Percentiles rank a stretch among this genome's conserved stretches.
Evolutionary conservation across 441 rosid species (phyloP).

Genomic region (Aquilaria agallochum): DNA sequence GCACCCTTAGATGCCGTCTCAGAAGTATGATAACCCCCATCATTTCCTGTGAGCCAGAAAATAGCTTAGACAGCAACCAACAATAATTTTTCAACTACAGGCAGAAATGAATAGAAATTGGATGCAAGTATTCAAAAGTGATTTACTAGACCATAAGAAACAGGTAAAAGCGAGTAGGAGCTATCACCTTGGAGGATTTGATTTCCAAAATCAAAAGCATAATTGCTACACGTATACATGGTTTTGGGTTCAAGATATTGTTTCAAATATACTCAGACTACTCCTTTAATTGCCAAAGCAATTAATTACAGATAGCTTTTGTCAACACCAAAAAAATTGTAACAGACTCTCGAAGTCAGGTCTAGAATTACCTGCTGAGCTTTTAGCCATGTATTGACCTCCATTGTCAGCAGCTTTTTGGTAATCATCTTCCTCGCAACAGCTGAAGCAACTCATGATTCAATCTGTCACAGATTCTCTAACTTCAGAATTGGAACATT

Average conservation of each 20-base stretch:
- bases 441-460: conserved; percentile 82
- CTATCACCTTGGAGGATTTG: background rate
- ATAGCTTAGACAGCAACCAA: conserved; percentile 13
- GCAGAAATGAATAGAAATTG: background rate
- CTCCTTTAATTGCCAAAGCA: too few relatives aligned
- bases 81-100: background rate
- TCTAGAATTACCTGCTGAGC: conserved; percentile 45
- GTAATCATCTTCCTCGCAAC: conserved; percentile 78
- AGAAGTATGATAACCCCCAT: conserved; percentile 53
- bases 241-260: too few relatives aligned
- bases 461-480: conserved; percentile 17
- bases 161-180: background rate
- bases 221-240: too few relatives aligned
- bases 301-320: background rate
- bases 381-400: conserved; percentile 53
- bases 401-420: conserved; percentile 69
- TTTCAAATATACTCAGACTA: too few relatives aligned
- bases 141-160: background rate
- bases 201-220: too few relatives aligned
- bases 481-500: conserved; percentile 1
- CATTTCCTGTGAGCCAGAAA: conserved; percentile 40
- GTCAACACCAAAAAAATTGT: background rate
- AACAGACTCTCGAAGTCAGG: too few relatives aligned
- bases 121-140: background rate
- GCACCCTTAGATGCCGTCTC: conserved; percentile 62